A percentile compares a stretch with the other conserved stretches of the same genome.
These are phyloP conservation scores for Yamadazyma spencermartinsiae DNA, from an alignment of 1,139 yeast species.

Conservation along the genomic window DNA sequence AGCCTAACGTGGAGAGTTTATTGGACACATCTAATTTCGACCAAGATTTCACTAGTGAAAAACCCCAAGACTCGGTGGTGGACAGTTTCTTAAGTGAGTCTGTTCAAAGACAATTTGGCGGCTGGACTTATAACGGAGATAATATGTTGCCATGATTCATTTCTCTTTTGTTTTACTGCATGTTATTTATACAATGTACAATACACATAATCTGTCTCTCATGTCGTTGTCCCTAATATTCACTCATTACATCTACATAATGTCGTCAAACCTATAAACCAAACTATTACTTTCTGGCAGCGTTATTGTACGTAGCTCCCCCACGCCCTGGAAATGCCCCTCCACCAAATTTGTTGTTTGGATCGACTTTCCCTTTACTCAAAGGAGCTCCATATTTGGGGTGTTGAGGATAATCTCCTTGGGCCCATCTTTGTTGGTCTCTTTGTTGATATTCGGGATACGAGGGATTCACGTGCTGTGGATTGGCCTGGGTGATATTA, in stretches of 20 bases:
- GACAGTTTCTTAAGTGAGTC: constrained; percentile 87
- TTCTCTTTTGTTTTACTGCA: not conserved
- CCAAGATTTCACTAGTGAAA: constrained; percentile 87
- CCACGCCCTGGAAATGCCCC: constrained; percentile 40
- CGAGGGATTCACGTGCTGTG: constrained; percentile 38
- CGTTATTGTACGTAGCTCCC: constrained; percentile 41
- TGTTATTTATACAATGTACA: too few relatives aligned
- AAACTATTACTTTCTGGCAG: constrained; percentile 35
- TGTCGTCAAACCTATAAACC: too few relatives aligned
- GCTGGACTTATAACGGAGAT: constrained; percentile 94
- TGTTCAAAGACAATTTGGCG: constrained; percentile 96
- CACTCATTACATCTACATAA: too few relatives aligned
- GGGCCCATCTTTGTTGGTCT: constrained; percentile 34
- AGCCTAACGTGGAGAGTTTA: constrained; percentile 85
- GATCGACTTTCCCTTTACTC: constrained; percentile 26
- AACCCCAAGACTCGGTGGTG: constrained; percentile 94
- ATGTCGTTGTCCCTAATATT: too few relatives aligned
- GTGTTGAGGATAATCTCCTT: constrained; percentile 35
- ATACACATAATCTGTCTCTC: too few relatives aligned
- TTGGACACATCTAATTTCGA: constrained; percentile 93
- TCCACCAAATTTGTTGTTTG: constrained; percentile 27
- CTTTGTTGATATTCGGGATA: constrained; percentile 34
- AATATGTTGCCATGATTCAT: constrained; percentile 14
- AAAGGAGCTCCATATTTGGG: constrained; percentile 39
- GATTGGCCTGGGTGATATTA: constrained; percentile 37